Base-by-base conservation (phyloP, 2,329 filamentous ascomycete genomes). In the Emmonsiellopsis sp. region DNA sequence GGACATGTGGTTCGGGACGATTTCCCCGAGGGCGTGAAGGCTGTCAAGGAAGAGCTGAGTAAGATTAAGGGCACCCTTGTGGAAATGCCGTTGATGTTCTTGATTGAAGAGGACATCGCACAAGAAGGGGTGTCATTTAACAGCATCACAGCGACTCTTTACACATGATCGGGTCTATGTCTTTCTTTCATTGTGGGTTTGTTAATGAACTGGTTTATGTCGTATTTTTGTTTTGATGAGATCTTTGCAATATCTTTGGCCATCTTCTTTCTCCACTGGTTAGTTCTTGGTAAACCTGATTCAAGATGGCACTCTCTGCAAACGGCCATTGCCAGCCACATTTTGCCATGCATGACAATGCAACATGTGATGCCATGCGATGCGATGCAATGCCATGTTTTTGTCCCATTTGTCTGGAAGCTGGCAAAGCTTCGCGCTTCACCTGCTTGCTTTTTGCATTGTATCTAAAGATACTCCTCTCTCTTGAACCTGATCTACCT, bases 31-130 rank as follows among this genome's bases (percentile, higher is more conserved):
- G 87, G 91, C 6, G 83, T 85, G 44, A 74, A 74, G n/a, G 84
- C 87, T 66, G 76, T 90, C 55, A 90, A 88, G 72, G 81, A 85
- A 49, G 79, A 83, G 71, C 72, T 91, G 52, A 76, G 77, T 53
- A 77, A 80, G 52, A 75, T 91, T 40, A 79, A 82, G 56, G 87
- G 87, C 2, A 87, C 79, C 7, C 70, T 90, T 45, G 86, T 96
- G 6, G 88, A 95, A 75, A 96, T 96, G 91, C 89, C 90, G 32
- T 74, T 96, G 61, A 76, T 88, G 59, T 96, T 96, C 74, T 74
- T 95, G 67, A 85, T 86, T 62, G 86, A 90, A 36, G 81, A 88
- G 62, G 90, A 96, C 67, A 84, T 96, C 68, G 92, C 91, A 3
- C 85, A 90, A 76, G 82, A 89, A 61, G 89, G 90, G 0, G 62